Percentiles rank a stretch among this genome's conserved stretches.
These are phyloP conservation scores for Penicillium expansum DNA, from an alignment of 2,329 filamentous ascomycete genomes.

Conservation along the genomic window DNA sequence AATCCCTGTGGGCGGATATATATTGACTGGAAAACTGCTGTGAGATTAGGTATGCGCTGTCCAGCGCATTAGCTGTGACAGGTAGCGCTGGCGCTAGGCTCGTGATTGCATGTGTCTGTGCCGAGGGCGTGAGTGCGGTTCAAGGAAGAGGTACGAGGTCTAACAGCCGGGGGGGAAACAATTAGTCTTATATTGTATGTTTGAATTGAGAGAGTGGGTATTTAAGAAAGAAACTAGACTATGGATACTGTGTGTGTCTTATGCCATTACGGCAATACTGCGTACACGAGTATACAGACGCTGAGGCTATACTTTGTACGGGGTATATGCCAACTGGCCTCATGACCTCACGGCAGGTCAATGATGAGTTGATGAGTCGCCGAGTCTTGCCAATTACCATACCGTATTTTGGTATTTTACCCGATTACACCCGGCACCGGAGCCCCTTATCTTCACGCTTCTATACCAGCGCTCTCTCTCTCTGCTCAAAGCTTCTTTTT, in stretches of 20 bases:
- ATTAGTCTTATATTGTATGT: background rate
- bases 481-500: background rate
- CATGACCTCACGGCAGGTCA: conserved; percentile 7
- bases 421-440: conserved; percentile 6
- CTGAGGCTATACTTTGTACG: conserved; percentile 4
- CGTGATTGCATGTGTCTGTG: conserved; percentile 4
- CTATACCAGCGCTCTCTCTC: background rate
- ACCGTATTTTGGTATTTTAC: conserved; percentile 8
- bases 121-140: background rate
- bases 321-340: conserved; percentile 1
- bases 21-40: too few species aligned
- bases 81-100: background rate
- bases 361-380: conserved; percentile 11
- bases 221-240: conserved; percentile 1
- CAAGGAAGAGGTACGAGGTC: background rate
- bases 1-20: background rate
- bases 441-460: background rate
- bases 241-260: conserved; percentile 1
- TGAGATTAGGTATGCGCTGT: background rate
- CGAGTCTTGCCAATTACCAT: background rate
- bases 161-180: background rate
- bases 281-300: background rate
- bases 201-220: background rate
- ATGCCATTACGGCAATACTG: conserved; percentile 1
- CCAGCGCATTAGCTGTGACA: background rate